Evolutionary conservation across 139 green algal species (phyloP), one percentile per base, ranked within the genome.

Genomic region (Picochlorum costavermella): DNA sequence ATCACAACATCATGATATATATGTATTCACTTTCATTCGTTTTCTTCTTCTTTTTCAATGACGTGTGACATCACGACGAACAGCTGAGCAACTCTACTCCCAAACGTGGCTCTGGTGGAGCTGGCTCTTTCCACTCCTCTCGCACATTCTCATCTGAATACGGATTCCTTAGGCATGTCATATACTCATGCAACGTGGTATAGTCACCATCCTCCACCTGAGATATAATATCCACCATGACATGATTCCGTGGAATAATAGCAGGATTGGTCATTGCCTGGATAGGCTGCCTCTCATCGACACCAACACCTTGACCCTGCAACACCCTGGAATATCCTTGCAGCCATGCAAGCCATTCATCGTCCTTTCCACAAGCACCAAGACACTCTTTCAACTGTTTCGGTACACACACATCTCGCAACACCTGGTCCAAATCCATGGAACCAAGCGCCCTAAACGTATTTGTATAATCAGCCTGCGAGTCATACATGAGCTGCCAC

Each of bases 161-260:
- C 0, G 88, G 87, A 53, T 61, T 17, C 48, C 64, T 44, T 58
- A 83, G 61, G 9, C 77, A 67, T 3, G 51, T 55, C 65, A 83
- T 74, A 45, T 79, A 72, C 30, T 69, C 80, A 65, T 48, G 29
- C 53, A 78, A 69, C 1, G 53, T 23, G 26, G 63, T 43, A 64
- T 73, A 85, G 31, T 92, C 71, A 1, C 83, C 84, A 6, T 40
- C 10, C 65, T 92, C 84, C 2, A 81, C 86, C 1, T 70, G 74
- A 6, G 76, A 73, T 40, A 92, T 94, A n/a, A 80, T 78, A n/a
- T 71, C 73, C 60, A 86, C 73, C 69, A 95, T 68, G 44, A 95
- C 71, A 76, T 94, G 86, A 72, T 96, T 92, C 1, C 89, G 73
- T 0, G 88, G 81, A 13, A 96, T 71, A 69, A 90, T 88, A 49